Evolutionary conservation across 768 basidiomycete genomes (phyloP).

Genomic region (Agaricus sinodeliciosus): DNA sequence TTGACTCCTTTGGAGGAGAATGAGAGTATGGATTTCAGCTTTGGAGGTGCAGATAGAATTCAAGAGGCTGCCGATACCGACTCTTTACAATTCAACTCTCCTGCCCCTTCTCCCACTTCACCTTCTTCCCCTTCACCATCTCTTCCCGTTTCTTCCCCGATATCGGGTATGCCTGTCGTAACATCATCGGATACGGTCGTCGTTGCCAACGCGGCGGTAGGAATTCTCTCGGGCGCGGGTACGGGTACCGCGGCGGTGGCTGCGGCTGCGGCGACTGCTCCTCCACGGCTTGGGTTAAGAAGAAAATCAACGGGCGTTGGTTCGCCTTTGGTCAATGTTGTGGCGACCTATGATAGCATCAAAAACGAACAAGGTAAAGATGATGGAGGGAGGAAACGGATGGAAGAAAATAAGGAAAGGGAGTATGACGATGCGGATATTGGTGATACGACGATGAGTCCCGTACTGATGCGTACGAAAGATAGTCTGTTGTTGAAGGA

Average conservation of each 20-base stretch:
- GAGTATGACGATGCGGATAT: not conserved
- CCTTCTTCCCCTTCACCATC: no score
- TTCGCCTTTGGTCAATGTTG: not conserved
- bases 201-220: no score
- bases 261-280: not conserved
- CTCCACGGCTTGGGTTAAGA: not conserved
- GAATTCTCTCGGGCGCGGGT: not conserved
- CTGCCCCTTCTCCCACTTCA: no score
- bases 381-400: not conserved
- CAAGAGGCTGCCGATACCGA: no score
- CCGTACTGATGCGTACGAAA: constrained; percentile 1
- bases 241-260: not conserved
- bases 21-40: not conserved
- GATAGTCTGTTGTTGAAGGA: constrained; percentile 3
- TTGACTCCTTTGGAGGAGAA: not conserved
- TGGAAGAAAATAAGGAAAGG: no score
- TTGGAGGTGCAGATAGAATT: not conserved
- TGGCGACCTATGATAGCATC: not conserved
- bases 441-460: not conserved
- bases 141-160: not conserved
- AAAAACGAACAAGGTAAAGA: not conserved
- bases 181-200: not conserved
- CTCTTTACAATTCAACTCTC: no score
- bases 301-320: not conserved
- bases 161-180: not conserved